Evolutionary conservation across 768 basidiomycete species (phyloP).

Genomic region (Tulasnella sp.): DNA sequence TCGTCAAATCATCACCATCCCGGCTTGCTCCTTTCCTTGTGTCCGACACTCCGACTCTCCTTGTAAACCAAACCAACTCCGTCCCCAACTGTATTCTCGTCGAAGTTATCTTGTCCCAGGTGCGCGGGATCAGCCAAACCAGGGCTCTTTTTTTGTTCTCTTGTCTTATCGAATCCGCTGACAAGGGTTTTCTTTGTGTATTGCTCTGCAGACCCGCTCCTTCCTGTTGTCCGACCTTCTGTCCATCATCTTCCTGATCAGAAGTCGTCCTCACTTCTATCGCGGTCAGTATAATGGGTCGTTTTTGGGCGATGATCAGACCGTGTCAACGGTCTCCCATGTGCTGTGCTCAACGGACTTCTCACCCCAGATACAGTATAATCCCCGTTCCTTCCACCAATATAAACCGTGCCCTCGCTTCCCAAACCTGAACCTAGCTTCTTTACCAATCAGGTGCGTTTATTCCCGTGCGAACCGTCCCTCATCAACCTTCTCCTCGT

Average conservation of each 20-base stretch:
- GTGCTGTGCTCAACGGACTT: neutral
- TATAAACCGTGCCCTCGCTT: neutral
- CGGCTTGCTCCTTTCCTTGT: neutral
- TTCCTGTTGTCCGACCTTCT: neutral
- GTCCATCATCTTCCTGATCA: neutral
- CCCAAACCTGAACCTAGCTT: neutral
- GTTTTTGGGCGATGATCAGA: neutral
- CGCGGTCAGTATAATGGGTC: neutral
- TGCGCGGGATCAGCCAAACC: neutral
- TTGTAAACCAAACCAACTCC: neutral
- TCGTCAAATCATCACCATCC: neutral
- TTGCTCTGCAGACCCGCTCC: neutral
- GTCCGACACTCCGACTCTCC: conserved; percentile 3
- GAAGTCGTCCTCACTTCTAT: neutral
- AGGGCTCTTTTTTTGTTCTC: neutral
- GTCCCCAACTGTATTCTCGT: neutral
- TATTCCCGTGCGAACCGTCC: neutral
- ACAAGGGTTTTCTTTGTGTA: neutral
- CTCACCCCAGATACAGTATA: conserved; percentile 5
- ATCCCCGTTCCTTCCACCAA: conserved; percentile 2
- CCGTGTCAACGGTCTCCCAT: neutral
- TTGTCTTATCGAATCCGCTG: neutral
- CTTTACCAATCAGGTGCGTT: neutral
- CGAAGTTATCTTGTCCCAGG: neutral
- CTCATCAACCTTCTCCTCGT: neutral